phyloP scores from a whole-genome alignment of 352 stramenopile genomes.

The Phytopythium delawarense region DNA sequence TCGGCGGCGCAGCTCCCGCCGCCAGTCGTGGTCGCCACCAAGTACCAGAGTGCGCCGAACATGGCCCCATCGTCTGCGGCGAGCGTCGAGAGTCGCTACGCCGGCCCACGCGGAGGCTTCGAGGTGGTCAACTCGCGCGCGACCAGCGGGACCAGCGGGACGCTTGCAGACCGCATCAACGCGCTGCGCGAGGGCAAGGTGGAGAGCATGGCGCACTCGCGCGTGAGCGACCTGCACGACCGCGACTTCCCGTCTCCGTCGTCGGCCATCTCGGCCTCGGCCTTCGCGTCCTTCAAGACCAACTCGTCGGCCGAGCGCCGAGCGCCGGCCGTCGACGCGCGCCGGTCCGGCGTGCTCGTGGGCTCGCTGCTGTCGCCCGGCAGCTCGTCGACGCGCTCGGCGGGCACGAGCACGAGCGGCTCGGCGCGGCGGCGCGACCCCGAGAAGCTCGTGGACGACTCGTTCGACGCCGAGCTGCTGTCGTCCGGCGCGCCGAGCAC shows the following conservation, averaged over 20 bases:
- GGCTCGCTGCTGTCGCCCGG: constrained; percentile 37
- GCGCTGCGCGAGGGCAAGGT: constrained; percentile 43
- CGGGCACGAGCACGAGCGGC: constrained; percentile 6
- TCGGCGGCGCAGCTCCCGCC: constrained; percentile 14
- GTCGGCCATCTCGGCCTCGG: constrained; percentile 1
- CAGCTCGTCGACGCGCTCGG: constrained; percentile 18
- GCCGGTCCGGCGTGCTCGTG: constrained; percentile 27
- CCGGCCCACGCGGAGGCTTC: not conserved
- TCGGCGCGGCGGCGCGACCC: constrained; percentile 15
- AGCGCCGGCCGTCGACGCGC: constrained; percentile 21
- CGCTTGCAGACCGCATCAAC: constrained; percentile 60
- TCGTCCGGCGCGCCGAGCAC: constrained; percentile 25
- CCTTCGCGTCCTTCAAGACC: constrained; percentile 6
- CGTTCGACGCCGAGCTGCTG: constrained; percentile 37
- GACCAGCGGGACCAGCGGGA: constrained; percentile 23
- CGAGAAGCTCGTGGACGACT: constrained; percentile 16
- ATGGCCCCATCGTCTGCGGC: constrained; percentile 9
- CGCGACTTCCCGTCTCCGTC: constrained; percentile 9
- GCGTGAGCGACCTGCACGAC: constrained; percentile 34
- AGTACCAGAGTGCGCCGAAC: constrained; percentile 21
- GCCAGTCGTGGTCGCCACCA: constrained; percentile 22
- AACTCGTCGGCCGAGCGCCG: constrained; percentile 12
- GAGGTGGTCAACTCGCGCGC: not conserved
- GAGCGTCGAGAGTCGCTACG: constrained; percentile 3
- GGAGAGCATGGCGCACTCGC: constrained; percentile 38